Percentiles rank a stretch among this genome's conserved stretches.
Conservation (phyloP, 345 rosid species). For the Clausena lansium region DNA sequence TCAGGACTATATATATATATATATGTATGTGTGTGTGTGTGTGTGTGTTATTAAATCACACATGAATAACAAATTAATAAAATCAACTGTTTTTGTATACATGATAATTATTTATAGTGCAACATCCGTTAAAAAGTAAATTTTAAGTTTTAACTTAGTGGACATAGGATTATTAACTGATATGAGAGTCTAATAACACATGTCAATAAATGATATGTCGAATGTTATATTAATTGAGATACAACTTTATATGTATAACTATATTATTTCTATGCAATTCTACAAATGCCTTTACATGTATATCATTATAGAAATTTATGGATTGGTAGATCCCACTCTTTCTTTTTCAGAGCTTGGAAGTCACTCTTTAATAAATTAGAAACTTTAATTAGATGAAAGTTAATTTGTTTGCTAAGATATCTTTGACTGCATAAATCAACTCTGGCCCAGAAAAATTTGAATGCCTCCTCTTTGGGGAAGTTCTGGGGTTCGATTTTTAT, state of each 20-base stretch:
- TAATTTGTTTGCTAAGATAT: conserved; percentile 15
- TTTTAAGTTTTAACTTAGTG: too few species aligned
- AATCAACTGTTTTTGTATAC: too few species aligned
- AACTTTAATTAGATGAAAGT: conserved; percentile 16
- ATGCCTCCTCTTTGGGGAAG: conserved; percentile 30
- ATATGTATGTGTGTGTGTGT: too few species aligned
- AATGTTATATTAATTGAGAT: not conserved
- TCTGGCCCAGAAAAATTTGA: conserved; percentile 35
- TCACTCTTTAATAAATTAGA: conserved; percentile 44
- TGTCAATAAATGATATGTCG: too few species aligned
- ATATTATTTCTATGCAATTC: not conserved
- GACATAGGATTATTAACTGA: too few species aligned
- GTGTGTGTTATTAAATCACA: too few species aligned
- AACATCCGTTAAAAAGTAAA: too few species aligned
- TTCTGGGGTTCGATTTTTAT: conserved; percentile 22
- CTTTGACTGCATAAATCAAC: conserved; percentile 24
- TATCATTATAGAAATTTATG: conserved; percentile 19
- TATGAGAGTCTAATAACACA: not conserved
- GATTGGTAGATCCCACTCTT: conserved; percentile 27
- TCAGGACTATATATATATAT: too few species aligned
- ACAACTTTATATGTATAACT: not conserved
- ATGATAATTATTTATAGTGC: too few species aligned
- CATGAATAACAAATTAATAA: too few species aligned
- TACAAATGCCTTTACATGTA: not conserved
- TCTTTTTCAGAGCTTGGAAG: conserved; percentile 41